Conservation (phyloP, 495 filamentous ascomycete species). For the Sordaria brevicollis region DNA sequence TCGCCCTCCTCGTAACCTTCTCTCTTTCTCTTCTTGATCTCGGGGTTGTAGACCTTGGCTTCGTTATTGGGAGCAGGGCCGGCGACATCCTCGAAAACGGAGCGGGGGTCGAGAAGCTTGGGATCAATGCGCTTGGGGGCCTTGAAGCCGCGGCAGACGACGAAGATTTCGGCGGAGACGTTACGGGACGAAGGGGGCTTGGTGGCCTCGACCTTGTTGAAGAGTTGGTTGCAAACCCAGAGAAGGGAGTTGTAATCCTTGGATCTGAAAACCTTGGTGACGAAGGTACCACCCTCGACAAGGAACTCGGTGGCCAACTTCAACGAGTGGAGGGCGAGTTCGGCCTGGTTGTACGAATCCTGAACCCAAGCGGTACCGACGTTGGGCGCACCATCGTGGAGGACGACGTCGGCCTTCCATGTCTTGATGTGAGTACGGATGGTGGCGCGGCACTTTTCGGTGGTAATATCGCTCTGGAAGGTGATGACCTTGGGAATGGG, state of each 20-base stretch:
- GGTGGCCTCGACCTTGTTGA: constrained; percentile 87
- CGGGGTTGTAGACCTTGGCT: constrained; percentile 94
- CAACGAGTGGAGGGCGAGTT: constrained; percentile 82
- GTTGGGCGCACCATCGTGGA: constrained; percentile 97
- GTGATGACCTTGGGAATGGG: constrained; percentile 85
- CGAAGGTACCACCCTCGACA: constrained; percentile 80
- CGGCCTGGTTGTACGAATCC: constrained; percentile 95
- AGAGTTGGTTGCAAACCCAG: constrained; percentile 97
- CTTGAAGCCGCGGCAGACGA: constrained; percentile 82
- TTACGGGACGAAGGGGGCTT: constrained; percentile 94
- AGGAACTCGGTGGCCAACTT: constrained; percentile 93
- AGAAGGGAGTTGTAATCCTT: constrained; percentile 94
- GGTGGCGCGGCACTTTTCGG: constrained; percentile 90
- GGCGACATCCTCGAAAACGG: constrained; percentile 90
- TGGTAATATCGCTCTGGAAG: constrained; percentile 97
- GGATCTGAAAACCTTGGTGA: constrained; percentile 96
- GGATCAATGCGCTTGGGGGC: constrained; percentile 90
- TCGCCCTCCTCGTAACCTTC: constrained; percentile 97
- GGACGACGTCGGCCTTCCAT: constrained; percentile 95
- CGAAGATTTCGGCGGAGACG: constrained; percentile 96
- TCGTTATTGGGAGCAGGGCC: constrained; percentile 90
- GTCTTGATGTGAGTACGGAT: constrained; percentile 86
- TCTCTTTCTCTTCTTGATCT: constrained; percentile 91
- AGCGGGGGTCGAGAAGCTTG: constrained; percentile 78
- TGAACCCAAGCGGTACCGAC: constrained; percentile 98